A percentile compares a stretch with the other conserved stretches of the same genome.
Evolutionary conservation across 1,284 basidiomycete species (phyloP).

Genomic region (Leucoagaricus sp.): DNA sequence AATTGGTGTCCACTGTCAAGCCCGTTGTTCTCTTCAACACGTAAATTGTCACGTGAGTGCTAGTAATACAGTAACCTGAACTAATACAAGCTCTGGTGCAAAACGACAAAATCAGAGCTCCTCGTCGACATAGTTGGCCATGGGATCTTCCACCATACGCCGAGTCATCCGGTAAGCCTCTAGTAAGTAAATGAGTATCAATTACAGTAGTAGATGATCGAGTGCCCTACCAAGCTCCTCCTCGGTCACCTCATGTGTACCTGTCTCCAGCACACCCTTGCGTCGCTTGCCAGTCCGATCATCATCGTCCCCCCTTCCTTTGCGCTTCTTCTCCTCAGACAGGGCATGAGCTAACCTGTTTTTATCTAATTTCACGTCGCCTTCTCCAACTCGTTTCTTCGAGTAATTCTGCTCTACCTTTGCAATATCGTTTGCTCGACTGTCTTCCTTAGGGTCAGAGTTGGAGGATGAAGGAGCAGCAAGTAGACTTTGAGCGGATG

Average conservation of each 20-base stretch:
- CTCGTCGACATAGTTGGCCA: conserved; percentile 81
- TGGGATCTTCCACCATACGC: conserved; percentile 78
- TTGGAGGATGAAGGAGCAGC: conserved; percentile 33
- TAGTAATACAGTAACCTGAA: conserved; percentile 1
- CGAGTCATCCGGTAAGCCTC: conserved; percentile 84
- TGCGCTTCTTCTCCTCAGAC: conserved; percentile 81
- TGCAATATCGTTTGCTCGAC: conserved; percentile 31
- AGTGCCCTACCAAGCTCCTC: conserved; percentile 83
- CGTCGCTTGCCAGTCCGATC: conserved; percentile 62
- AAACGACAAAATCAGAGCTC: conserved; percentile 31
- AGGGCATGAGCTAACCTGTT: conserved; percentile 69
- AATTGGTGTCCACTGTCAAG: neutral
- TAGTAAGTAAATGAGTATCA: conserved; percentile 35
- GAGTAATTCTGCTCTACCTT: conserved; percentile 62
- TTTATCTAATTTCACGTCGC: conserved; percentile 72
- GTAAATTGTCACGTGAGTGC: conserved; percentile 5
- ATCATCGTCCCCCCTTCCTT: conserved; percentile 56
- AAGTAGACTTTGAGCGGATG: conserved; percentile 71
- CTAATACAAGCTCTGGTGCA: neutral
- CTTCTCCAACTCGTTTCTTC: conserved; percentile 75
- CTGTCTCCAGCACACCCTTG: conserved; percentile 43
- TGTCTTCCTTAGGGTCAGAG: conserved; percentile 23
- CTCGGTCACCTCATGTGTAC: conserved; percentile 81
- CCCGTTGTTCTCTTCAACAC: conserved; percentile 1
- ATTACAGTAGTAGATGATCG: conserved; percentile 3